phyloP scores from a whole-genome alignment of 148 eudicot species.

The Chenopodium formosanum region DNA sequence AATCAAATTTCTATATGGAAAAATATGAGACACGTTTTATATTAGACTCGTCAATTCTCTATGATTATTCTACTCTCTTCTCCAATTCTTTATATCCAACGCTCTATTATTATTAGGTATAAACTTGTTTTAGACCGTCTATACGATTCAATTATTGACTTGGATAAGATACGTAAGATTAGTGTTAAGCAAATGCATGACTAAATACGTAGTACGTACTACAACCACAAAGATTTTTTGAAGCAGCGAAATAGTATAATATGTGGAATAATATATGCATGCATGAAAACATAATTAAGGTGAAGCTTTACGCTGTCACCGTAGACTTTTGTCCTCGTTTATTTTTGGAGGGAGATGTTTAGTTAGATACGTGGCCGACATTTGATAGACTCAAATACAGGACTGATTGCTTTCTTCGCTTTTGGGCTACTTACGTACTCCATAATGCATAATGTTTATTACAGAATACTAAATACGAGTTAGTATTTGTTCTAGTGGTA shows the following conservation, averaged over 20 bases:
- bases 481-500: no score
- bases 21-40: no score
- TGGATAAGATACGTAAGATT: neutral
- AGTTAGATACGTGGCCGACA: neutral
- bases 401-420: neutral
- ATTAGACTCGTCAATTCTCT: no score
- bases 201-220: conserved; percentile 8
- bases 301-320: neutral
- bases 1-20: no score
- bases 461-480: no score
- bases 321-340: neutral
- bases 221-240: neutral
- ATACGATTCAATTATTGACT: neutral
- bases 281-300: neutral
- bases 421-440: neutral
- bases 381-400: neutral
- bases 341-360: neutral
- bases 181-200: neutral
- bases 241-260: neutral
- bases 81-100: no score
- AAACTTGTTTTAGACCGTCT: no score
- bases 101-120: no score
- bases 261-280: neutral
- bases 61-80: no score
- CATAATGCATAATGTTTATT: no score